These are phyloP conservation scores for Stenocarpella maydis DNA, from an alignment of 2,329 filamentous ascomycete genomes.

Conservation along the genomic window DNA sequence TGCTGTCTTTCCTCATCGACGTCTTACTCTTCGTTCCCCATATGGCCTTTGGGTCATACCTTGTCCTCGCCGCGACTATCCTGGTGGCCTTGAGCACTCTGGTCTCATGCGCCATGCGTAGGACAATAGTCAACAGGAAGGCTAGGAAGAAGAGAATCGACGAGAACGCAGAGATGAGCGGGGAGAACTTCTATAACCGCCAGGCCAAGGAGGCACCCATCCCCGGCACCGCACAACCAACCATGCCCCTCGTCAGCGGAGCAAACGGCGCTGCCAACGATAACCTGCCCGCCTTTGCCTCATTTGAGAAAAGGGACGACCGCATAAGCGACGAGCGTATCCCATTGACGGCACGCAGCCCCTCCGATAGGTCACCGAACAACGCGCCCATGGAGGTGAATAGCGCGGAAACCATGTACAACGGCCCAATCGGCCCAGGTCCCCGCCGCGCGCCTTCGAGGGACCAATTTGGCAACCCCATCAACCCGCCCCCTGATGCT, in stretches of 20 bases:
- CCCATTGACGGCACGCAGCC: conserved; percentile 72
- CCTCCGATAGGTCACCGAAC: conserved; percentile 64
- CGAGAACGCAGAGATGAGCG: conserved; percentile 97
- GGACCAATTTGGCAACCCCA: conserved; percentile 73
- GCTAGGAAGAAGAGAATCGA: conserved; percentile 91
- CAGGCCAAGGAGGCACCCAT: conserved; percentile 62
- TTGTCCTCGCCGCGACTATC: conserved; percentile 89
- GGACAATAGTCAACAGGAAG: conserved; percentile 89
- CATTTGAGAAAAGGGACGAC: conserved; percentile 72
- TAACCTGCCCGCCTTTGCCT: conserved; percentile 63
- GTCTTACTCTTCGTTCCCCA: conserved; percentile 95
- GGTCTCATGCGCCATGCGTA: conserved; percentile 92
- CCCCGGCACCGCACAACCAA: conserved; percentile 60
- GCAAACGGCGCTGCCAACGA: conserved; percentile 57
- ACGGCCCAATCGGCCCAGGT: conserved; percentile 42
- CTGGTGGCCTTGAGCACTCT: conserved; percentile 83
- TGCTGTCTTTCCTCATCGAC: conserved; percentile 91
- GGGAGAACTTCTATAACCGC: conserved; percentile 86
- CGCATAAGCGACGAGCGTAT: conserved; percentile 73
- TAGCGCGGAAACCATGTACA: conserved; percentile 47
- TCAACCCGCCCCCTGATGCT: conserved; percentile 52
- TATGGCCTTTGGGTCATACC: conserved; percentile 91
- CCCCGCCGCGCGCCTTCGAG: conserved; percentile 51
- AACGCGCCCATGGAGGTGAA: conserved; percentile 51
- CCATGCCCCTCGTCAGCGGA: conserved; percentile 65